These are phyloP conservation scores for Arxiozyma slooffiae DNA, from an alignment of 1,139 yeast genomes.

Conservation along the genomic window DNA sequence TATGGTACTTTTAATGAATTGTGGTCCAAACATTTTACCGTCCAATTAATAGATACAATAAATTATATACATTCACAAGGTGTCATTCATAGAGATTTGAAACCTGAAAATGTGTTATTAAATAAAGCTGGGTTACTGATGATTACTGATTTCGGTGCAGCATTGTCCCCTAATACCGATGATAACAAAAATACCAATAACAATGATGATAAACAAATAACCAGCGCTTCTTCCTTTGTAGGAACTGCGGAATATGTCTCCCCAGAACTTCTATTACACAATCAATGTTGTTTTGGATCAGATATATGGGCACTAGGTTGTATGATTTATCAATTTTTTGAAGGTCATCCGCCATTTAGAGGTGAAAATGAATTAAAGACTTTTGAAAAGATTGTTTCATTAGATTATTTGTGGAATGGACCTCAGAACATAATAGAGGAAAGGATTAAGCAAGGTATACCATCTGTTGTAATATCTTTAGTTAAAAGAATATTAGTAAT, in stretches of 20 bases:
- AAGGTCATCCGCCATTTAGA: conserved; percentile 93
- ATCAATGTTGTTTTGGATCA: conserved; percentile 74
- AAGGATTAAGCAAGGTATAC: conserved; percentile 5
- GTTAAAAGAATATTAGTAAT: conserved; percentile 45
- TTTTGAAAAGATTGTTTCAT: conserved; percentile 72
- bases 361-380: conserved; percentile 92
- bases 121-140: conserved; percentile 74
- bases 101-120: conserved; percentile 85
- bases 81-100: conserved; percentile 85
- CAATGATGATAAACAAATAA: no score
- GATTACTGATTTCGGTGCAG: conserved; percentile 98
- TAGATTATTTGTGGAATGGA: conserved; percentile 54
- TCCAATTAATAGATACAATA: conserved; percentile 82
- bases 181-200: conserved; percentile 37
- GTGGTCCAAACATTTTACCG: conserved; percentile 45
- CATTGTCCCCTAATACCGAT: conserved; percentile 43
- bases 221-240: conserved; percentile 73
- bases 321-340: conserved; percentile 82
- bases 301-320: conserved; percentile 98
- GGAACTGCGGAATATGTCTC: conserved; percentile 75
- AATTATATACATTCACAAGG: conserved; percentile 75
- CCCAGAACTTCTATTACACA: conserved; percentile 81
- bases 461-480: conserved; percentile 43
- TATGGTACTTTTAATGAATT: conserved; percentile 48
- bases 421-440: conserved; percentile 1